phyloP scores from a whole-genome alignment of 2,329 filamentous ascomycete genomes.

The Paecilomyces sp. region DNA sequence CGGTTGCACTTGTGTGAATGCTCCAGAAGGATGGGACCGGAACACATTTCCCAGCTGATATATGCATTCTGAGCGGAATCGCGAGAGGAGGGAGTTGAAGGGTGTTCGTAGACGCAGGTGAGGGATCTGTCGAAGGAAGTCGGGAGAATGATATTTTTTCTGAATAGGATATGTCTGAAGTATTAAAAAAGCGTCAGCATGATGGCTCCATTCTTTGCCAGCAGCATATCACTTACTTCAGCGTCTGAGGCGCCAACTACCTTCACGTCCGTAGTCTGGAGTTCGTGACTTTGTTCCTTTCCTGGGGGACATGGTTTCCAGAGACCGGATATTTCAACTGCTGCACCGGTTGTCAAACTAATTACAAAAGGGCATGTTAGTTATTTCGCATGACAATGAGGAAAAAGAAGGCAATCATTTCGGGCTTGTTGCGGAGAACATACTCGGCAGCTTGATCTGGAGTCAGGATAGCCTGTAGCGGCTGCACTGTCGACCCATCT shows the following conservation, averaged over 20 bases:
- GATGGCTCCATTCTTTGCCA: not conserved
- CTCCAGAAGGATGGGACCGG: conserved; percentile 53
- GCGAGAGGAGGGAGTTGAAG: conserved; percentile 70
- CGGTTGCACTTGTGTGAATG: conserved; percentile 64
- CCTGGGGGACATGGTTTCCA: conserved; percentile 66
- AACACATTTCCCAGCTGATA: conserved; percentile 71
- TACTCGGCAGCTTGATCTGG: conserved; percentile 67
- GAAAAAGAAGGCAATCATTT: not conserved
- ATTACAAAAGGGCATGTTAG: conserved; percentile 9
- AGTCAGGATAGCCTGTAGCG: conserved; percentile 73
- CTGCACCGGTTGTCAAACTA: conserved; percentile 75
- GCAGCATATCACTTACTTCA: conserved; percentile 52
- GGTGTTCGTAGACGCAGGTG: conserved; percentile 80
- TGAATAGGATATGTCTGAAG: conserved; percentile 80
- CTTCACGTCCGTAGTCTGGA: conserved; percentile 63
- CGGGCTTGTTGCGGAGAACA: conserved; percentile 24
- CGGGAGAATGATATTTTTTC: conserved; percentile 88
- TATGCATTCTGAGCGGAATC: conserved; percentile 74
- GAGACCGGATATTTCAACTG: conserved; percentile 67
- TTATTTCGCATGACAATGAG: not conserved
- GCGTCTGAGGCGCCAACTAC: conserved; percentile 73
- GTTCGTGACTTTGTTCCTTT: conserved; percentile 67
- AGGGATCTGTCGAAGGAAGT: conserved; percentile 80
- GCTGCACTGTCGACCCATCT: conserved; percentile 74
- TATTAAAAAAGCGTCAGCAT: not conserved